Evolutionary conservation across 495 filamentous ascomycete species (phyloP), one percentile per base, ranked within the genome.

Genomic region (Cercophora scortea): DNA sequence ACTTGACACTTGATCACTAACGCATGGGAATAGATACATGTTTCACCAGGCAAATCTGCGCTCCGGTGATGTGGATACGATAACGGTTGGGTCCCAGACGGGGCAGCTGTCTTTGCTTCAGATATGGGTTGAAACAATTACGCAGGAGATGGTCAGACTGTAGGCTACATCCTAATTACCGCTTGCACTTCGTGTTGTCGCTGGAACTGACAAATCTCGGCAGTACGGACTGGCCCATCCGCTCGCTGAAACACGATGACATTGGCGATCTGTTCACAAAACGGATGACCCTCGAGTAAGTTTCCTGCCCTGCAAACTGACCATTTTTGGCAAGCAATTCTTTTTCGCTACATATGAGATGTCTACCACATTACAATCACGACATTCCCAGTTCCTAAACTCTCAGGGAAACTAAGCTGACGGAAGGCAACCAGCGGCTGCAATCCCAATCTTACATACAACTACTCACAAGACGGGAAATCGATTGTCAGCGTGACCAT

Each of bases 21-120:
- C 47, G 0, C 15, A 10, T 36, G 13, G 6, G 1, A 32, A 15
- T 15, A 58, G 56, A 0, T 77, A 58, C 65, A 76, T 76, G 74
- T 76, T 76, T 63, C 74, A 77, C 47, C 82, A 85, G 61, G 80
- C 79, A 49, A 84, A 85, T 60, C 58, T 85, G 49, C 76, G 77
- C 54, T 75, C 78, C 34, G 59, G 62, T 18, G 78, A 76, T 40
- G 71, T 75, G 1, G 59, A 57, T 4, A 50, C 60, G 1, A 73
- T 77, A 49, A 78, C 71, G 15, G 64, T 85, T 50, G 83, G 82
- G 49, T 73, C 78, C 15, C 69, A 71, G 6, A 60, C 66, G 1
- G 63, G 52, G 7, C 63, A 76, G 50, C 71, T 77, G 45, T 82
- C 79, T 1, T 70, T 85, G 35, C 67, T 83, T 48, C 79, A 84